Base-by-base conservation (phyloP, 73 alveolate species). In the Paramecium sexaurelia region DNA sequence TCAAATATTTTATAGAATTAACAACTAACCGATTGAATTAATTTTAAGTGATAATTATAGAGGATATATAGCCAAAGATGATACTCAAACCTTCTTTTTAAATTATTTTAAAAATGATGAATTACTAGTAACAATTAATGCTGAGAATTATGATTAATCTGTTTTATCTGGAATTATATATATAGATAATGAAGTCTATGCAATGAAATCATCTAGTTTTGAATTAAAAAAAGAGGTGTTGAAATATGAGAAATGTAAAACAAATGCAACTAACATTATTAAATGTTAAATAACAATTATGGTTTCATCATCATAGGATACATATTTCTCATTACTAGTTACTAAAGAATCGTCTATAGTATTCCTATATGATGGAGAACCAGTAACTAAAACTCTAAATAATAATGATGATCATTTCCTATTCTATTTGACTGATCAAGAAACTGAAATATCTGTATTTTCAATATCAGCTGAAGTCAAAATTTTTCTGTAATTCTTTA, bases 391-490 rank as follows among this genome's bases (percentile, higher is more conserved):
- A 35, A 24, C 26, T 11, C 5, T 71, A 11, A 8, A 11, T 5
- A 40, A 71, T 20, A 37, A 15, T 13, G 8, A 2, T 0, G 86
- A 71, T 37, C 32, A 71, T 19, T 71, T 5, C 35, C 4, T 20
- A 15, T 37, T 71, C 36, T 29, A n/a, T 35, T 19, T 37, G 19
- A 20, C 37, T 35, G 61, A 36, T 33, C 19, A 37, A 33, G 55
- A 71, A 6, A 71, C 86, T 11, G 86, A 71, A 71, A 71, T 71
- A 33, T 29, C 56, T 0, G 86, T 71, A 15, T 37, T 35, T 71
- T 71, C 86, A 10, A 40, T 32, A 1, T 71, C 86, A 27, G 86
- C 66, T 5, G 86, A 71, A 36, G 9, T 71, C 32, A 11, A 71
- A 20, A 71, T 71, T 8, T 37, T 32, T 5, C 1, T 32, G 1